phyloP scores from a whole-genome alignment of 2,329 filamentous ascomycete genomes.

The Leptosphaerulina australis region DNA sequence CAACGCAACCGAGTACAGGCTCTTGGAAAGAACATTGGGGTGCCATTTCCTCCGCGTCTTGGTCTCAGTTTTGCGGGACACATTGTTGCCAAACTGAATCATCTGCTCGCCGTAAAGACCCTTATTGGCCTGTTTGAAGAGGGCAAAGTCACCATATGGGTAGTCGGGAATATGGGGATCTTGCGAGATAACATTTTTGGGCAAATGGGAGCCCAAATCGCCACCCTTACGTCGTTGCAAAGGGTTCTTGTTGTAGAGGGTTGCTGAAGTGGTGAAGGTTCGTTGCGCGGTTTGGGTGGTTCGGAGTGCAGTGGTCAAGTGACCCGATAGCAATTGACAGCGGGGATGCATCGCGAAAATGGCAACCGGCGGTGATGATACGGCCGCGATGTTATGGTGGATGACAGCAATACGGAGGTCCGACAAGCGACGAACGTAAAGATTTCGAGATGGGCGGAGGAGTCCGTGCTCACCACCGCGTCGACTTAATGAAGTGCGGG shows the following conservation, averaged over 20 bases:
- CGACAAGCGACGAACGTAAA: slow-evolving; percentile 24
- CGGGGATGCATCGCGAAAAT: slow-evolving; percentile 36
- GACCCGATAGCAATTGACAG: slow-evolving; percentile 39
- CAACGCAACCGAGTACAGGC: slow-evolving; percentile 69
- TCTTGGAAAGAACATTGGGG: slow-evolving; percentile 72
- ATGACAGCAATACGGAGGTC: slow-evolving; percentile 30
- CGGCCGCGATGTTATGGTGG: slow-evolving; percentile 23
- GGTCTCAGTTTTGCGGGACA: slow-evolving; percentile 69
- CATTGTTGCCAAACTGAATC: slow-evolving; percentile 80
- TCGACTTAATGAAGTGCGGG: neutral
- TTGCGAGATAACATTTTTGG: slow-evolving; percentile 42
- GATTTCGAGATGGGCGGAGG: slow-evolving; percentile 24
- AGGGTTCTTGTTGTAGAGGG: slow-evolving; percentile 34
- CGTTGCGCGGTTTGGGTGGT: slow-evolving; percentile 27
- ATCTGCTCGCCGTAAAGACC: slow-evolving; percentile 73
- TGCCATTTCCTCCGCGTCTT: slow-evolving; percentile 77
- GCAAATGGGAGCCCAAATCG: slow-evolving; percentile 45
- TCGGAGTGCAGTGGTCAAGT: slow-evolving; percentile 23
- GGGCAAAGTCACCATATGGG: slow-evolving; percentile 70
- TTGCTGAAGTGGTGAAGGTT: slow-evolving; percentile 35
- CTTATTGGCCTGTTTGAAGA: slow-evolving; percentile 81
- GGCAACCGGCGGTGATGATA: slow-evolving; percentile 22
- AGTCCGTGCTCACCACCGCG: slow-evolving; percentile 4
- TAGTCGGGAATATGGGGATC: slow-evolving; percentile 58
- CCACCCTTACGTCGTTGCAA: slow-evolving; percentile 39